A percentile compares a stretch with the other conserved stretches of the same genome.
Evolutionary conservation across 176 grass and related monocot genomes (phyloP).

Genomic region (Avena eriantha): DNA sequence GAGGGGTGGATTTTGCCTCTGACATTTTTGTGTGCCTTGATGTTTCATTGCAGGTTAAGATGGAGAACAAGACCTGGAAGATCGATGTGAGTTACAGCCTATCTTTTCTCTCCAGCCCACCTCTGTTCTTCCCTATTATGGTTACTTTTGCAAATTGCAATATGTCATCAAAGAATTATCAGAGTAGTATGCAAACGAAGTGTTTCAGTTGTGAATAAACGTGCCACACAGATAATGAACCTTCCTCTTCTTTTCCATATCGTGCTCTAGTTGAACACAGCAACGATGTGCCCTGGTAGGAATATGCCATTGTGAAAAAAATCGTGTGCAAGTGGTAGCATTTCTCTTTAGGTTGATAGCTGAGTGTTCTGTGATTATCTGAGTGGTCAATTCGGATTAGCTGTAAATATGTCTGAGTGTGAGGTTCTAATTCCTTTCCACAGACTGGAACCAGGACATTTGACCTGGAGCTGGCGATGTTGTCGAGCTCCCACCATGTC

Average conservation of each 20-base stretch:
- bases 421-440: constrained; percentile 25
- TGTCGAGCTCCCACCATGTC: constrained; percentile 83
- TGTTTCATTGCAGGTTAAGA: constrained; percentile 71
- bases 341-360: neutral
- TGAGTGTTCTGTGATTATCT: neutral
- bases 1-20: neutral
- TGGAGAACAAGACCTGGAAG: constrained; percentile 99
- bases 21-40: constrained; percentile 21
- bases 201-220: neutral
- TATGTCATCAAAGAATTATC: neutral
- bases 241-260: neutral
- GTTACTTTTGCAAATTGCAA: neutral
- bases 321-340: neutral
- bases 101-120: neutral
- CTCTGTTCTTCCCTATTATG: neutral
- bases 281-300: neutral
- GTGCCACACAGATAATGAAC: neutral
- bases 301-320: neutral
- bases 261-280: neutral
- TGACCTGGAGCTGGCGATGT: constrained; percentile 81
- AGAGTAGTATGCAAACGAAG: neutral
- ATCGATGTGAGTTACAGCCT: constrained; percentile 67
- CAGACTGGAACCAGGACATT: constrained; percentile 85
- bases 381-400: neutral
- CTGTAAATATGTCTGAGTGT: neutral